A percentile compares a stretch with the other conserved stretches of the same genome.
Evolutionary conservation across 169 alveolate genomes (phyloP).

Genomic region (Cryptosporidium ubiquitum): DNA sequence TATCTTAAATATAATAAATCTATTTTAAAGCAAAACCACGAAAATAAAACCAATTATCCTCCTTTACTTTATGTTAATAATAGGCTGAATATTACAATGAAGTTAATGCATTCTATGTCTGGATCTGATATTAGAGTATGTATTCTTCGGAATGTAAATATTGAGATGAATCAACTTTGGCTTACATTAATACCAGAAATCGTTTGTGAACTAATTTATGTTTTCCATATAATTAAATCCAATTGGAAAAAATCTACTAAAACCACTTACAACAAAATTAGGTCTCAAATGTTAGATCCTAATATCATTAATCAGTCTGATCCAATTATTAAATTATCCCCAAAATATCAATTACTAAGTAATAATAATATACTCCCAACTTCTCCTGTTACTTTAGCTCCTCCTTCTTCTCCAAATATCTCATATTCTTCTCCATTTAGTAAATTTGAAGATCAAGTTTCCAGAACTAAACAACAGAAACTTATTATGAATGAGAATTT

Average conservation of each 20-base stretch:
- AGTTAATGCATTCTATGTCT: slow-evolving; percentile 68
- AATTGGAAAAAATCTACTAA: neutral
- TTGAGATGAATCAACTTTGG: neutral
- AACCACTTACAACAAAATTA: neutral
- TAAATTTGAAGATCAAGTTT: neutral
- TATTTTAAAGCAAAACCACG: neutral
- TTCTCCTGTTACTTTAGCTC: neutral
- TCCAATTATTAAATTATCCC: neutral
- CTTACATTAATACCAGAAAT: slow-evolving; percentile 32
- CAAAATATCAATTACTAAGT: neutral
- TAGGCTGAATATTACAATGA: neutral
- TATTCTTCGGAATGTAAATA: slow-evolving; percentile 6
- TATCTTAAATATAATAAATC: neutral
- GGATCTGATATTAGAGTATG: slow-evolving; percentile 49
- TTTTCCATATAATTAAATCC: neutral
- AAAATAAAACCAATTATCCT: slow-evolving; percentile 2
- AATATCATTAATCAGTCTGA: neutral
- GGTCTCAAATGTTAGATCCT: neutral
- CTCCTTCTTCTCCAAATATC: slow-evolving; percentile 19
- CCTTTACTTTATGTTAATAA: slow-evolving; percentile 18
- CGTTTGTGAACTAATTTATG: slow-evolving; percentile 39
- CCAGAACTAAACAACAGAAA: neutral
- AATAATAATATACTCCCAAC: neutral
- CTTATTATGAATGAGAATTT: slow-evolving; percentile 1
- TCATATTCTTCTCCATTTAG: neutral